These are phyloP conservation scores for Naegleria lovaniensis DNA, from an alignment of 208 protist genomes.

Conservation along the genomic window DNA sequence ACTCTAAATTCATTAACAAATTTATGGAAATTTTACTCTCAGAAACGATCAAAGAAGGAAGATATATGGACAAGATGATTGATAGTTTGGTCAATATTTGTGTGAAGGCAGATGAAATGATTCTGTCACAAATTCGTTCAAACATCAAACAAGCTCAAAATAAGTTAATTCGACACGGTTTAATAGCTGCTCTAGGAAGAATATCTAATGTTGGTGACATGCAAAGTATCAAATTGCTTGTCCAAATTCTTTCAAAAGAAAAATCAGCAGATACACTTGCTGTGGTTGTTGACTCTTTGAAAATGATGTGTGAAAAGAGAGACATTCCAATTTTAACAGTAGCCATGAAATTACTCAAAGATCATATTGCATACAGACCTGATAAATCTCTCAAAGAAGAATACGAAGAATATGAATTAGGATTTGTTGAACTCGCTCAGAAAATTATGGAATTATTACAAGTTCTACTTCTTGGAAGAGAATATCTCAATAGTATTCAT, in stretches of 20 bases:
- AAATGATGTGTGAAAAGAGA: neutral
- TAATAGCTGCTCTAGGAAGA: neutral
- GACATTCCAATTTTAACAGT: neutral
- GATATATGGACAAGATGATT: neutral
- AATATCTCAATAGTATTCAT: neutral
- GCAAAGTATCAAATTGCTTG: neutral
- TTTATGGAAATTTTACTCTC: neutral
- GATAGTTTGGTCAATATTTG: neutral
- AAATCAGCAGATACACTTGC: neutral
- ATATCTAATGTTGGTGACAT: neutral
- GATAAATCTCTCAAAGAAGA: neutral
- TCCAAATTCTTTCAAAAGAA: neutral
- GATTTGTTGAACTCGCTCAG: neutral
- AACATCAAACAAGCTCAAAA: neutral
- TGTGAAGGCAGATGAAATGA: neutral
- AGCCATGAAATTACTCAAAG: neutral
- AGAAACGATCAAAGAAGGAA: neutral
- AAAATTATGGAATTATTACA: neutral
- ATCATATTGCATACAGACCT: neutral
- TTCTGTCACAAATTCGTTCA: neutral
- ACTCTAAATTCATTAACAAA: neutral
- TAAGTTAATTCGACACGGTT: neutral
- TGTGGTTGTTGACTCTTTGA: neutral
- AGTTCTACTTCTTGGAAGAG: neutral
- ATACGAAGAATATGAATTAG: neutral